Evolutionary conservation across 2,329 filamentous ascomycete genomes (phyloP).

Genomic region (Colletotrichum sp.): DNA sequence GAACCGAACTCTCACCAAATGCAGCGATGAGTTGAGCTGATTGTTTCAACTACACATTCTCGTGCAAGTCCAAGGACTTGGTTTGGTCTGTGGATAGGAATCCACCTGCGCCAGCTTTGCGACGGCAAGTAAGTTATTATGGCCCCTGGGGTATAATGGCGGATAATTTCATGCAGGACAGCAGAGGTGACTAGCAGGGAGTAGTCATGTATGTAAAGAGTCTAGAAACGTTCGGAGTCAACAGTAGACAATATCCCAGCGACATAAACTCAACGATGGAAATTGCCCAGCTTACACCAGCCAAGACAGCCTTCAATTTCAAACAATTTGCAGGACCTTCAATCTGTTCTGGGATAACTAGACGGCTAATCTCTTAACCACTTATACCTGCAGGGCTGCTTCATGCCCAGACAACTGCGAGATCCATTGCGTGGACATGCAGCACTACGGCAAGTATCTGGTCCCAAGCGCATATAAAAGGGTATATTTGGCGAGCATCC

Average conservation of each 20-base stretch:
- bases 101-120: not conserved
- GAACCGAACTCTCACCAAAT: accelerated
- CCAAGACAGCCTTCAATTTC: not conserved
- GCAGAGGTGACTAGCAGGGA: accelerated
- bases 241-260: not conserved
- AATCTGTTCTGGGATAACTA: too few relatives aligned
- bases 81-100: not conserved
- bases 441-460: too few relatives aligned
- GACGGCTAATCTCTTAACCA: too few relatives aligned
- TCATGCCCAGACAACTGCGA: too few relatives aligned
- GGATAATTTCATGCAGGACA: accelerated
- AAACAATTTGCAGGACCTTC: accelerated
- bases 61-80: not conserved
- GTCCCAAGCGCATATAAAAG: too few relatives aligned
- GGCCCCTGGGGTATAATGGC: accelerated
- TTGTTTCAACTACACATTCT: accelerated
- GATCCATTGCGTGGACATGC: too few relatives aligned
- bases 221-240: not conserved
- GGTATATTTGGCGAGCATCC: too few relatives aligned
- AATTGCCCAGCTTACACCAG: not conserved
- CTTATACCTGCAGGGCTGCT: too few relatives aligned
- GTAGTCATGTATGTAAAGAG: not conserved
- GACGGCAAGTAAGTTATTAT: not conserved
- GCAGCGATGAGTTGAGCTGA: not conserved
- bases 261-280: not conserved